Conservation (phyloP, 2,329 filamentous ascomycete species). For the Fusarium paranaense region DNA sequence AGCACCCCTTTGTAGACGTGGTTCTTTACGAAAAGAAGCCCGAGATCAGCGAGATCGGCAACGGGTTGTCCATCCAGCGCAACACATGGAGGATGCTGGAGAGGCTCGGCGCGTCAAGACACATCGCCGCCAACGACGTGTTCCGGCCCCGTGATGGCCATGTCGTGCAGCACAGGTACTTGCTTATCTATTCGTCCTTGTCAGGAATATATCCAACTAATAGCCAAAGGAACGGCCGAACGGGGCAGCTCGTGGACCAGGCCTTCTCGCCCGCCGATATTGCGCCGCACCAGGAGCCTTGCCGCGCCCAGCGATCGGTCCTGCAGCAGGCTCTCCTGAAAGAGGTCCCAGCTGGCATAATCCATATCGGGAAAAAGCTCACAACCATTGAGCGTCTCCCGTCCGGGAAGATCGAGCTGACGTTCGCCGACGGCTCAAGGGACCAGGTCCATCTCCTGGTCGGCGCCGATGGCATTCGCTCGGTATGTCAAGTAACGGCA, state of each 20-base stretch:
- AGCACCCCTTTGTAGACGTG: not conserved
- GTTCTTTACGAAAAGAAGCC: constrained; percentile 11
- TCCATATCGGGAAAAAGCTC: constrained; percentile 44
- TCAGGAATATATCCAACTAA: not conserved
- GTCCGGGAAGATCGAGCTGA: constrained; percentile 53
- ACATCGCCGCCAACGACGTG: constrained; percentile 40
- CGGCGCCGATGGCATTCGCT: constrained; percentile 63
- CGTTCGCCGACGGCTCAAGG: constrained; percentile 56
- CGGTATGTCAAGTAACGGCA: constrained; percentile 43
- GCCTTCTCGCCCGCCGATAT: constrained; percentile 9
- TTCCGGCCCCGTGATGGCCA: constrained; percentile 1
- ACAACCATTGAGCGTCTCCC: constrained; percentile 25
- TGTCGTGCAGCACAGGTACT: constrained; percentile 31
- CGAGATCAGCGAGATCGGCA: not conserved
- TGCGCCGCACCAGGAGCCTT: constrained; percentile 37
- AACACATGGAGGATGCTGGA: constrained; percentile 12
- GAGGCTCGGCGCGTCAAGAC: not conserved
- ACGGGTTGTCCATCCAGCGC: not conserved
- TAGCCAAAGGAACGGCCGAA: not conserved
- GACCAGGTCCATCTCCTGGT: constrained; percentile 58
- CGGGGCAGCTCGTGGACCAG: not conserved
- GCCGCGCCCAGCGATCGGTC: constrained; percentile 46
- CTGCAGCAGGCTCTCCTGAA: constrained; percentile 60
- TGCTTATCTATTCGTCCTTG: not conserved
- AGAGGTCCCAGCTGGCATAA: constrained; percentile 53